Conservation (phyloP, 495 filamentous ascomycete genomes). For the Aspergillus ostianus region DNA sequence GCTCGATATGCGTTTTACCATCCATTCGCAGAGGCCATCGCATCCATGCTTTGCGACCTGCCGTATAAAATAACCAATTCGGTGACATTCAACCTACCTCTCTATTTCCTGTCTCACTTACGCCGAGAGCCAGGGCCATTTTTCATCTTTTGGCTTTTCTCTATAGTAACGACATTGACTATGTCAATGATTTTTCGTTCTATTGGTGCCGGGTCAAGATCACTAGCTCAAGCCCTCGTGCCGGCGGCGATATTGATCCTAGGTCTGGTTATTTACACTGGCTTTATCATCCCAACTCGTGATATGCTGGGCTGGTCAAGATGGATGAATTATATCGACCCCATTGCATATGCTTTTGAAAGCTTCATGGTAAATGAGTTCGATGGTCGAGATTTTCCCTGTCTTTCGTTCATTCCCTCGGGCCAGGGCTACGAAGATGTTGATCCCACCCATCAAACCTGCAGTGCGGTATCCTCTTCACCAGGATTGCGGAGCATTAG, state of each 20-base stretch:
- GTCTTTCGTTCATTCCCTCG: constrained; percentile 57
- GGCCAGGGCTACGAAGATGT: constrained; percentile 34
- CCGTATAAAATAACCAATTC: constrained; percentile 47
- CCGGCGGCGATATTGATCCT: constrained; percentile 33
- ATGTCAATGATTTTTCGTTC: constrained; percentile 48
- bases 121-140: constrained; percentile 39
- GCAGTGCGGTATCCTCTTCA: constrained; percentile 45
- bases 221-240: constrained; percentile 35
- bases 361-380: constrained; percentile 53
- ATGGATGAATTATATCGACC: constrained; percentile 63
- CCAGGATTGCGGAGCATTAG: constrained; percentile 40
- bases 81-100: constrained; percentile 45
- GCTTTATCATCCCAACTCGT: constrained; percentile 32
- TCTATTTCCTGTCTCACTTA: constrained; percentile 56
- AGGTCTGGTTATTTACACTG: constrained; percentile 33
- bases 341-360: constrained; percentile 50
- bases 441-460: constrained; percentile 27
- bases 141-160: constrained; percentile 53
- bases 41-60: constrained; percentile 55
- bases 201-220: constrained; percentile 31
- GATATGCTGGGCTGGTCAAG: constrained; percentile 41
- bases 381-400: constrained; percentile 46
- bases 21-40: constrained; percentile 54
- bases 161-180: constrained; percentile 46
- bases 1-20: constrained; percentile 59